Conservation (phyloP, 495 filamentous ascomycete genomes). For the Trichoderma asperelloides region DNA sequence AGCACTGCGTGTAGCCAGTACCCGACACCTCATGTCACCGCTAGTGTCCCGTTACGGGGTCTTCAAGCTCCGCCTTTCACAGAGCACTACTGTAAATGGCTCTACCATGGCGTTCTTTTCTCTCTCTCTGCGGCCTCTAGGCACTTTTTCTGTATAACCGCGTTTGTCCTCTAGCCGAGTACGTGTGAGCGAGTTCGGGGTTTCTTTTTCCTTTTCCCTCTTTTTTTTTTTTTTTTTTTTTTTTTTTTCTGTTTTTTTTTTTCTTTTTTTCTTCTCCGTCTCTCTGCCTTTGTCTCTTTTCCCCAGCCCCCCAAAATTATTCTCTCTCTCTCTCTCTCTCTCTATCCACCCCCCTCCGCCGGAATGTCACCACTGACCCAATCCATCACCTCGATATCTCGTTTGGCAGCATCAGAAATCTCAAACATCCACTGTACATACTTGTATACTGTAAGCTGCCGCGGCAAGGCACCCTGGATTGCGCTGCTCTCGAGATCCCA, state of each 20-base stretch:
- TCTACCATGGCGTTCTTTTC: background rate
- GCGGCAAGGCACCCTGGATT: too few relatives aligned
- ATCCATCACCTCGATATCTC: background rate
- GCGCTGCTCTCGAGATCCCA: too few relatives aligned
- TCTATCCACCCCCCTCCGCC: background rate
- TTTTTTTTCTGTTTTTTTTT: background rate
- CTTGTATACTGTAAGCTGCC: background rate
- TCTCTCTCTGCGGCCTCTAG: background rate
- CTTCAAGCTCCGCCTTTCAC: background rate
- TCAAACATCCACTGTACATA: too few relatives aligned
- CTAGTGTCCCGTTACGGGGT: background rate
- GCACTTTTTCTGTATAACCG: background rate
- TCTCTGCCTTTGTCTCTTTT: background rate
- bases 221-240: background rate
- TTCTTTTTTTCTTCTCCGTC: background rate
- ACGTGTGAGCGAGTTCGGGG: background rate
- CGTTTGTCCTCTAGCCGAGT: background rate
- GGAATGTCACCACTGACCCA: background rate
- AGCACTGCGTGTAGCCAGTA: background rate
- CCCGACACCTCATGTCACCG: background rate
- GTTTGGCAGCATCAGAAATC: too few relatives aligned
- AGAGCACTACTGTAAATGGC: background rate
- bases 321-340: background rate
- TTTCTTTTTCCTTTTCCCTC: background rate
- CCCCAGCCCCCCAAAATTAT: background rate